Base-by-base conservation (phyloP, 805 yeast species). In the Kluyveromyces wickerhamii region DNA sequence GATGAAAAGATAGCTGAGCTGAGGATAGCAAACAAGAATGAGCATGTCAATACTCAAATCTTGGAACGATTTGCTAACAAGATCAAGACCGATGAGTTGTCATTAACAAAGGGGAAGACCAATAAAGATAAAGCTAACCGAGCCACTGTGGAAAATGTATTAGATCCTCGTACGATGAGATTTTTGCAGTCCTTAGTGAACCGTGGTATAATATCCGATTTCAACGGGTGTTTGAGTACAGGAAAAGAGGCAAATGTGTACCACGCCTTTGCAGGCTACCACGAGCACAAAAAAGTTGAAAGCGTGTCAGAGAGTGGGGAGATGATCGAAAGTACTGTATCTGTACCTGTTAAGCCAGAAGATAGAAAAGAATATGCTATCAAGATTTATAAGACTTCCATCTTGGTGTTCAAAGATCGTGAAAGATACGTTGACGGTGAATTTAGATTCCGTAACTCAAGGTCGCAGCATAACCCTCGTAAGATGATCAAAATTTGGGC, bases 221-320 rank as follows among this genome's bases (percentile, higher is more conserved):
- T 92, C 49, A 85, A 88, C 48, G 98, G 98, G 9, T 92, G 97
- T 56, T 69, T 92, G 32, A 78, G 92, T 49, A 92, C 98, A 0
- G 99, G 99, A 31, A 92, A 92, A 57, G 99, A 92, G 59, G 98
- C 98, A n/a, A 92, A 92, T 52, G 96, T 92, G 1, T 92, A 92
- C 55, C 89, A 84, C 52, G 96, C 94, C 2, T 51, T 57, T 39
- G 59, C 59, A n/a, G 61, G 62, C 7, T 39, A 43, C 9, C 64
- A 21, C 44, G 43, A 11, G 54, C 34, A 23, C 21, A 34, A 29
- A 36, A 21, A 30, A 20, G 9, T n/a, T n/a, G n/a, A n/a, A n/a
- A n/a, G n/a, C n/a, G n/a, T n/a, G n/a, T n/a, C n/a, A n/a, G n/a
- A n/a, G n/a, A n/a, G n/a, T n/a, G n/a, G n/a, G n/a, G n/a, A n/a